phyloP scores from a whole-genome alignment of 495 filamentous ascomycete genomes.

The Cudoniella acicularis region DNA sequence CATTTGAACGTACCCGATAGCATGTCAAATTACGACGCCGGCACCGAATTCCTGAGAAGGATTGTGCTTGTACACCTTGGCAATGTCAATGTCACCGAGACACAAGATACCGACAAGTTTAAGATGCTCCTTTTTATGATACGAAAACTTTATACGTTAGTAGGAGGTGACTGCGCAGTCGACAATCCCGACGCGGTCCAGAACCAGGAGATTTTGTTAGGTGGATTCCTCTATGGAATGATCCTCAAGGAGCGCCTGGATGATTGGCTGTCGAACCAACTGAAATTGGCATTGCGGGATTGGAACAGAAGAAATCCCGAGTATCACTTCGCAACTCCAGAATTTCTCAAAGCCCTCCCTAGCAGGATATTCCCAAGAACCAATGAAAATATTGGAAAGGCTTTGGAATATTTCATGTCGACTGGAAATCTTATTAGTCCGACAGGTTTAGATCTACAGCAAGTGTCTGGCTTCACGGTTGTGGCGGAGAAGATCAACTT shows the following conservation, averaged over 20 bases:
- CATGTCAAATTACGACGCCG: conserved; percentile 80
- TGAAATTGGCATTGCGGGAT: conserved; percentile 59
- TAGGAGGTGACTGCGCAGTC: conserved; percentile 83
- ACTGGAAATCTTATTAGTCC: conserved; percentile 91
- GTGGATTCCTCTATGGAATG: conserved; percentile 91
- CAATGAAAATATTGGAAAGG: conserved; percentile 83
- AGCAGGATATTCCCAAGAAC: conserved; percentile 69
- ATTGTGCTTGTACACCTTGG: conserved; percentile 90
- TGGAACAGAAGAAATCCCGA: conserved; percentile 64
- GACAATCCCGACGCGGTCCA: conserved; percentile 97
- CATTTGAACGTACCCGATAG: conserved; percentile 77
- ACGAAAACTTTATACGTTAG: conserved; percentile 87
- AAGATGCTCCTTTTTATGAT: conserved; percentile 94
- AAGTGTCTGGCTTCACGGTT: conserved; percentile 89
- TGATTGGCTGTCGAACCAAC: conserved; percentile 68
- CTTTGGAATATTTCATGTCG: conserved; percentile 90
- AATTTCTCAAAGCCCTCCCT: conserved; percentile 76
- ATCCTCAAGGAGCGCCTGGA: conserved; percentile 92
- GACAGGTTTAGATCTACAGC: conserved; percentile 89
- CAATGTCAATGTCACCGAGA: conserved; percentile 71
- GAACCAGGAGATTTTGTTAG: conserved; percentile 88
- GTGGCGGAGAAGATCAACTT: conserved; percentile 99
- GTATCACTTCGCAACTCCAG: conserved; percentile 61
- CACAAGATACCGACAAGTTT: conserved; percentile 87
- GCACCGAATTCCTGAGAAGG: conserved; percentile 83